These are phyloP conservation scores for Metarhizium rileyi DNA, from an alignment of 2,329 filamentous ascomycete genomes.

Conservation along the genomic window DNA sequence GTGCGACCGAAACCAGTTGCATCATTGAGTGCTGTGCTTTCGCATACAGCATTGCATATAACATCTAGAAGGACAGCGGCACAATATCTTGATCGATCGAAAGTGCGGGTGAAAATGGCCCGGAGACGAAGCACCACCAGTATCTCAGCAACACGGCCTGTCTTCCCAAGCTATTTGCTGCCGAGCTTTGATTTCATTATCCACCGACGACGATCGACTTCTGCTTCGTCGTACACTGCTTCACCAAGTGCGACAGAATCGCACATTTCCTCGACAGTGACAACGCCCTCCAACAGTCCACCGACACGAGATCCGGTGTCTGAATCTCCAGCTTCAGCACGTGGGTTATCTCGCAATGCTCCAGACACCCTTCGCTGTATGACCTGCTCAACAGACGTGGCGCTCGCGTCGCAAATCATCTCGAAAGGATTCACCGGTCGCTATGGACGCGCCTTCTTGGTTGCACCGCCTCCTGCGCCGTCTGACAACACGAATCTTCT, in stretches of 20 bases:
- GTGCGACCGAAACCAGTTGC: not conserved
- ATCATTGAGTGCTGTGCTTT: not conserved
- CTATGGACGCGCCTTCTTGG: constrained; percentile 53
- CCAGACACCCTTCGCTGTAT: constrained; percentile 50
- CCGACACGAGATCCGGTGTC: constrained; percentile 11
- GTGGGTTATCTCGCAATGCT: constrained; percentile 30
- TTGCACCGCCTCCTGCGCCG: constrained; percentile 30
- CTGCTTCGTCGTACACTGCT: constrained; percentile 21
- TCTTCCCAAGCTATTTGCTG: constrained; percentile 43
- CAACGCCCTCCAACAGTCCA: constrained; percentile 19
- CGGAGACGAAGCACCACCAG: constrained; percentile 19
- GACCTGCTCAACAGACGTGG: constrained; percentile 50
- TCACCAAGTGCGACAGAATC: constrained; percentile 16
- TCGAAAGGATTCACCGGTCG: constrained; percentile 58
- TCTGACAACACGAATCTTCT: constrained; percentile 26
- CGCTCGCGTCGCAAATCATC: constrained; percentile 50
- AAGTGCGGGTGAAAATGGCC: not conserved
- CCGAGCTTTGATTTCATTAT: constrained; percentile 41
- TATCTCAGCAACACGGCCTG: constrained; percentile 32
- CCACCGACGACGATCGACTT: constrained; percentile 29
- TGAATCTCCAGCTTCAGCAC: constrained; percentile 7
- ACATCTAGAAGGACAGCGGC: not conserved
- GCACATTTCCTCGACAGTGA: constrained; percentile 17
- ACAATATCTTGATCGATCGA: not conserved
- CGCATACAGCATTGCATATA: no score